A percentile compares a stretch with the other conserved stretches of the same genome.
phyloP scores from a whole-genome alignment of 1,284 basidiomycete genomes.

The Melanopsichium pennsylvanicum region DNA sequence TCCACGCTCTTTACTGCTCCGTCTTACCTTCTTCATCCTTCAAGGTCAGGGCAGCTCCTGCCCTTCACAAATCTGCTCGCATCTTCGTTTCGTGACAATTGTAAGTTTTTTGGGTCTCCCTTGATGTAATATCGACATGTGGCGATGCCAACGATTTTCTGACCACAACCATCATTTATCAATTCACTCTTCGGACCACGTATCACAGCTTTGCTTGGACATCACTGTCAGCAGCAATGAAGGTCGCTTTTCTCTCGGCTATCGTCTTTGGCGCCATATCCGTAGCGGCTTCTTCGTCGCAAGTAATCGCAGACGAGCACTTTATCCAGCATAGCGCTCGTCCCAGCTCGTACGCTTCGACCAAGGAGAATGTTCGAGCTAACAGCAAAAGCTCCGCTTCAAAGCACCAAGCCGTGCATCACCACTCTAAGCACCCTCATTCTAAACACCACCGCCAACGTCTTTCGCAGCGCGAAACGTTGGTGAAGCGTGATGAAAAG shows the following conservation, averaged over 20 bases:
- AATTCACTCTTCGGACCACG: too few relatives aligned
- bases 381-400: neutral
- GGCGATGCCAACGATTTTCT: too few relatives aligned
- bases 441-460: neutral
- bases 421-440: neutral
- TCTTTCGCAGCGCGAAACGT: neutral
- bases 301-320: slow-evolving; percentile 5
- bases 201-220: neutral
- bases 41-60: too few relatives aligned
- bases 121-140: too few relatives aligned
- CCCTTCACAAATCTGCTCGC: too few relatives aligned
- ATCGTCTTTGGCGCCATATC: slow-evolving; percentile 43
- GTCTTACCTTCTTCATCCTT: neutral
- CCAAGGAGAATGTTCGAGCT: neutral
- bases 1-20: slow-evolving; percentile 19
- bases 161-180: neutral
- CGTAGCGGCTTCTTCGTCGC: slow-evolving; percentile 28
- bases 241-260: slow-evolving; percentile 23
- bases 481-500: slow-evolving; percentile 3
- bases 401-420: slow-evolving; percentile 1
- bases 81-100: too few relatives aligned
- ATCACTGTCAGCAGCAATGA: slow-evolving; percentile 12
- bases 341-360: neutral
- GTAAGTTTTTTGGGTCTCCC: too few relatives aligned
- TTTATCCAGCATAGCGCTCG: neutral